Percentiles rank a stretch among this genome's conserved stretches.
Conservation (phyloP, 2,329 filamentous ascomycete species). For the Ophiostoma pallidulum region DNA sequence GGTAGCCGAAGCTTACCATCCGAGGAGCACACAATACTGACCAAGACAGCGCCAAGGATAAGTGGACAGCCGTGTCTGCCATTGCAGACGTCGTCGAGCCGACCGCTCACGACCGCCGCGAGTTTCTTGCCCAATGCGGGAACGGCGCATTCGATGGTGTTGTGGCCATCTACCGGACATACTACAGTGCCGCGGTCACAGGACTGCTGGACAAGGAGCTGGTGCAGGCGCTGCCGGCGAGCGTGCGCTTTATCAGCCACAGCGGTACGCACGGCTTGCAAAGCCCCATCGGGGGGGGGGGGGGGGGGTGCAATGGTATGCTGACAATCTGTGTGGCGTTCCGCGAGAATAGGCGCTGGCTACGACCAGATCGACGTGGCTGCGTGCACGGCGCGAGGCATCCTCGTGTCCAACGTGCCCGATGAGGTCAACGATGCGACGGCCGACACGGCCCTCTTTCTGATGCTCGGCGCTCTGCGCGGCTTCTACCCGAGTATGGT, state of each 20-base stretch:
- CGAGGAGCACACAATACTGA: too few relatives aligned
- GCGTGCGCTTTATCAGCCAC: slow-evolving; percentile 49
- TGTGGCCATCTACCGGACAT: slow-evolving; percentile 46
- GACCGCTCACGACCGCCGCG: slow-evolving; percentile 9
- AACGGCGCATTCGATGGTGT: slow-evolving; percentile 15
- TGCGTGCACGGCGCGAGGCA: slow-evolving; percentile 56
- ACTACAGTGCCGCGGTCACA: slow-evolving; percentile 53
- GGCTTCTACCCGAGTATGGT: slow-evolving; percentile 60
- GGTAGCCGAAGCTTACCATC: too few relatives aligned
- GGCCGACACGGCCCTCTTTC: slow-evolving; percentile 70
- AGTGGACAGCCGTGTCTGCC: slow-evolving; percentile 52
- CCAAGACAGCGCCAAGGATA: slow-evolving; percentile 57
- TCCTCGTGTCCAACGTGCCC: slow-evolving; percentile 74
- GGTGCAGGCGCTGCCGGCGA: slow-evolving; percentile 45
- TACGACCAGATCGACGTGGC: slow-evolving; percentile 74
- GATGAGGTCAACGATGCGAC: slow-evolving; percentile 74
- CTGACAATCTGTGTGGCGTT: too few relatives aligned
- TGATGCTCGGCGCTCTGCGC: slow-evolving; percentile 70
- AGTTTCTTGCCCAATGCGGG: slow-evolving; percentile 15
- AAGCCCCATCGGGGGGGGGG: too few relatives aligned
- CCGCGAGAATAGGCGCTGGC: too few relatives aligned
- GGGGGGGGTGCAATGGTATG: too few relatives aligned
- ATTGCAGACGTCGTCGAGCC: slow-evolving; percentile 54
- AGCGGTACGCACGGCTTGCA: too few relatives aligned
- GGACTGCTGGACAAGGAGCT: slow-evolving; percentile 63